Conservation (phyloP, 2,329 filamentous ascomycete genomes). For the Aspergillus sp. region DNA sequence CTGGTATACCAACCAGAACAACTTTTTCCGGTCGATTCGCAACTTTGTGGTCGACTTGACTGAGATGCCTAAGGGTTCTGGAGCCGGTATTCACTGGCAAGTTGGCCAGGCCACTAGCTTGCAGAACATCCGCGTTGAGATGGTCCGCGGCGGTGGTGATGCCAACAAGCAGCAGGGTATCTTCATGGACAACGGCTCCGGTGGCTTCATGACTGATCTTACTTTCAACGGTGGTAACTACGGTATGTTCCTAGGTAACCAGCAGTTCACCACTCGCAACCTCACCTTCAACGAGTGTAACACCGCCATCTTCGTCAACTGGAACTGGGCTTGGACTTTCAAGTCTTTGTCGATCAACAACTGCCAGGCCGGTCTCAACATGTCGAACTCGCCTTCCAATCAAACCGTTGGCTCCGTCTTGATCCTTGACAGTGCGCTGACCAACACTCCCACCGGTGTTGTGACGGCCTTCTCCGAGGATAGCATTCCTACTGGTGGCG, state of each 20-base stretch:
- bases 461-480: slow-evolving; percentile 63
- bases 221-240: slow-evolving; percentile 75
- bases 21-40: slow-evolving; percentile 76
- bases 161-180: slow-evolving; percentile 67
- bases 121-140: slow-evolving; percentile 76
- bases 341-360: slow-evolving; percentile 69
- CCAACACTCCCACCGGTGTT: slow-evolving; percentile 68
- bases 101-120: slow-evolving; percentile 75
- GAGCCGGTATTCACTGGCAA: slow-evolving; percentile 76
- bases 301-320: slow-evolving; percentile 82
- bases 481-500: slow-evolving; percentile 62
- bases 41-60: slow-evolving; percentile 76
- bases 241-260: slow-evolving; percentile 73
- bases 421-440: slow-evolving; percentile 72
- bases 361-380: slow-evolving; percentile 69
- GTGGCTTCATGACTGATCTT: slow-evolving; percentile 76
- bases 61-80: slow-evolving; percentile 52
- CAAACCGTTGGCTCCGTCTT: slow-evolving; percentile 83
- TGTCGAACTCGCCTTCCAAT: slow-evolving; percentile 57
- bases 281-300: slow-evolving; percentile 73
- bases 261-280: slow-evolving; percentile 83
- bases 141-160: slow-evolving; percentile 59
- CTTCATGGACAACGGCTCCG: slow-evolving; percentile 79
- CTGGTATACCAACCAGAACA: slow-evolving; percentile 74
- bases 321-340: slow-evolving; percentile 84